Conservation (phyloP, 352 stramenopile genomes). For the Discostella stelligera region DNA sequence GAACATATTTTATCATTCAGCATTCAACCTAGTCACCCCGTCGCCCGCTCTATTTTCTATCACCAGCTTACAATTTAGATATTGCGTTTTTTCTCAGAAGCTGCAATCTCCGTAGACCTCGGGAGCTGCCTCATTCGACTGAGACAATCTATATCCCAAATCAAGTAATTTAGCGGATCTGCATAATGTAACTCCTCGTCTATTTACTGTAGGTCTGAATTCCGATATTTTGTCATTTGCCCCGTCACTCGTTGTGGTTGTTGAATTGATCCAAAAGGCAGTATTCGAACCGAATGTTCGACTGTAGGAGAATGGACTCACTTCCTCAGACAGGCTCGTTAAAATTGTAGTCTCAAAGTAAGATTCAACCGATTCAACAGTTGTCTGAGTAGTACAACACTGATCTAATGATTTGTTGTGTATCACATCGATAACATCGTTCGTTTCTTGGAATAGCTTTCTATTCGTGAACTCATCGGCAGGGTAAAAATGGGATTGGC, state of each 20-base stretch:
- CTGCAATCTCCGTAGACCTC: constrained; percentile 11
- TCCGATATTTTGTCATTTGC: constrained; percentile 60
- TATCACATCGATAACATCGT: constrained; percentile 17
- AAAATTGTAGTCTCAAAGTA: constrained; percentile 9
- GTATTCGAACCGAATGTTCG: constrained; percentile 27
- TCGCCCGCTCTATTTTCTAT: background rate
- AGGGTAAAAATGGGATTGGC: background rate
- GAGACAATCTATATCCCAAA: constrained; percentile 10
- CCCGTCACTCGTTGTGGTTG: constrained; percentile 36
- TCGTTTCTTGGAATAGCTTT: constrained; percentile 21
- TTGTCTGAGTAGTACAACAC: constrained; percentile 20
- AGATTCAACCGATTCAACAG: constrained; percentile 21
- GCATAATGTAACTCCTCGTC: constrained; percentile 21
- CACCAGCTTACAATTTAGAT: background rate
- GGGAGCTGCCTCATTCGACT: background rate
- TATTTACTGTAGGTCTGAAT: constrained; percentile 19
- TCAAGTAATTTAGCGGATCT: constrained; percentile 31
- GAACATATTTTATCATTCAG: background rate
- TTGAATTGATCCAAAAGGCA: constrained; percentile 20
- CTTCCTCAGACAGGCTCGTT: background rate
- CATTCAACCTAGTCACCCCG: background rate
- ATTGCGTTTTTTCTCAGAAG: constrained; percentile 12
- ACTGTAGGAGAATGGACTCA: background rate
- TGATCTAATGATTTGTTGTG: constrained; percentile 9
- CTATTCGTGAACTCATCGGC: constrained; percentile 12